Conservation (phyloP, 306 rosid genomes). For the Quercus berberidifolia region DNA sequence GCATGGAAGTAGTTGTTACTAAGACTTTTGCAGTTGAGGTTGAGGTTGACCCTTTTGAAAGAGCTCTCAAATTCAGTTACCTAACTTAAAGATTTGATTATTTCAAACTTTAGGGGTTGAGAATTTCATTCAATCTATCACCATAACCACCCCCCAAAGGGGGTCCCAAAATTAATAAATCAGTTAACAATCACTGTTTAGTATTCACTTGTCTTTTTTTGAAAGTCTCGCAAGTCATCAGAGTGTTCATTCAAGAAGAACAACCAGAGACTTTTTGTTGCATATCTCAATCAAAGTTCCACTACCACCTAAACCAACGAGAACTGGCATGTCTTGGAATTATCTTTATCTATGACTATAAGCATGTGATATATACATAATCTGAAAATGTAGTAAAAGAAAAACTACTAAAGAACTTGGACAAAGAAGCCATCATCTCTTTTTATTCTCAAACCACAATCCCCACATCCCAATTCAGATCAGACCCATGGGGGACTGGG, state of each 20-base stretch:
- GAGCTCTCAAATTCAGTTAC: neutral
- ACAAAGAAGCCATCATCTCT: neutral
- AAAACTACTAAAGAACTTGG: neutral
- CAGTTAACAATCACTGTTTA: neutral
- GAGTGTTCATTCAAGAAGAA: neutral
- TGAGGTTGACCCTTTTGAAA: neutral
- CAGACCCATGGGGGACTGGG: conserved; percentile 10
- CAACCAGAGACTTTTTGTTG: conserved; percentile 4
- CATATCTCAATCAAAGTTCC: neutral
- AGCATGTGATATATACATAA: neutral
- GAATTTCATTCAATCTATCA: neutral
- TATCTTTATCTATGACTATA: neutral
- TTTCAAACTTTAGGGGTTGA: neutral
- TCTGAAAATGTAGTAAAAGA: neutral
- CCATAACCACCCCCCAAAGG: neutral
- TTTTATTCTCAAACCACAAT: conserved; percentile 23
- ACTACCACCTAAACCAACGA: neutral
- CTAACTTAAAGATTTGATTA: neutral
- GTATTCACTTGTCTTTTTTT: neutral
- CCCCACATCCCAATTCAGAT: conserved; percentile 23
- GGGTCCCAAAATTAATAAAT: neutral
- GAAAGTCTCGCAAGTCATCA: too few relatives aligned
- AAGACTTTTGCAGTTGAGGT: neutral
- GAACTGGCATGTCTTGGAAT: neutral
- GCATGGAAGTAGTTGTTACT: neutral